Conservation (phyloP, 176 grass and related monocot species). For the Dactylis glomerata region DNA sequence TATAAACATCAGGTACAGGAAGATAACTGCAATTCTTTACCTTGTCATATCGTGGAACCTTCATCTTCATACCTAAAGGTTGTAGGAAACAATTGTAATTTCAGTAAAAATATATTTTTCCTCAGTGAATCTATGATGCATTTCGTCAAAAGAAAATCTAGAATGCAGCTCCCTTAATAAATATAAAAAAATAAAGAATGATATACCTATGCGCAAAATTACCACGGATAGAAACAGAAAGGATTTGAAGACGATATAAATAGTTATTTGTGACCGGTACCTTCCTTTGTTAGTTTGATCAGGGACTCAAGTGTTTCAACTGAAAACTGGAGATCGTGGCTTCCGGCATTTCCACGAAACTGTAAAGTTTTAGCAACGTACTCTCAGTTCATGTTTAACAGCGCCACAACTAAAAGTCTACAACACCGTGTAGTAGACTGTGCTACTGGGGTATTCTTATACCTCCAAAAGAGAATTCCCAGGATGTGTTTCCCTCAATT, state of each 20-base stretch:
- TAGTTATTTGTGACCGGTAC: conserved; percentile 36
- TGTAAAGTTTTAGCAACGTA: conserved; percentile 46
- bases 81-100: conserved; percentile 30
- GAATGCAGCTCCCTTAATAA: neutral
- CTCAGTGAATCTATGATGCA: neutral
- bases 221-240: conserved; percentile 8
- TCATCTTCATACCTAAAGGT: conserved; percentile 88
- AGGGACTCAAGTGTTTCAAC: conserved; percentile 76
- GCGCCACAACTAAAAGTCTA: neutral
- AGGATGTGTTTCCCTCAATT: conserved; percentile 69
- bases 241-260: neutral
- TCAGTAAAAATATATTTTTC: conserved; percentile 8
- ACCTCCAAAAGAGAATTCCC: conserved; percentile 92
- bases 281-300: conserved; percentile 85
- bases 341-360: conserved; percentile 98
- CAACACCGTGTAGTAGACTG: neutral
- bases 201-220: neutral
- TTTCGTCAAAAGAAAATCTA: neutral
- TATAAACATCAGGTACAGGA: conserved; percentile 19
- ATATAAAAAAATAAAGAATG: neutral
- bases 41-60: conserved; percentile 94
- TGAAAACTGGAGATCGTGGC: conserved; percentile 91
- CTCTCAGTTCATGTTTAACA: conserved; percentile 34
- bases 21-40: conserved; percentile 52
- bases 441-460: conserved; percentile 14